Evolutionary conservation across 169 alveolate species (phyloP).

Genomic region (Plasmodium vivax): DNA sequence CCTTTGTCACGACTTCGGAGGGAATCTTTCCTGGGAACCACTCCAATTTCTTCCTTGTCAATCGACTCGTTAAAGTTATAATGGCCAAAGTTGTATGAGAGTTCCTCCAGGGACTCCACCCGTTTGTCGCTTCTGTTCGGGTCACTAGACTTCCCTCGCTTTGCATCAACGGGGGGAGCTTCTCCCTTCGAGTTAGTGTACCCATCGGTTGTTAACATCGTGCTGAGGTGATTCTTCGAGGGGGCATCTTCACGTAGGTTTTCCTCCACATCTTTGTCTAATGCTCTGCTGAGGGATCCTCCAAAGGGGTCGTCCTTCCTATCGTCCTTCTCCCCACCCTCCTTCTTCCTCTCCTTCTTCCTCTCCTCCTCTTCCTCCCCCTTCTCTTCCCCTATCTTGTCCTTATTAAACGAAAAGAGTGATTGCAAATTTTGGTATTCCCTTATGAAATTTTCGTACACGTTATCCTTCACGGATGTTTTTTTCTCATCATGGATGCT

Average conservation of each 20-base stretch:
- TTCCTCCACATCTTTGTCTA: neutral
- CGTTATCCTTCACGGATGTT: slow-evolving; percentile 34
- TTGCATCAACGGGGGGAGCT: neutral
- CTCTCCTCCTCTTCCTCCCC: neutral
- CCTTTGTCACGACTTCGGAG: neutral
- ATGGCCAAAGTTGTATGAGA: neutral
- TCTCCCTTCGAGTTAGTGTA: neutral
- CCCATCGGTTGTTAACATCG: neutral
- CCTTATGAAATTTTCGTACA: slow-evolving; percentile 57
- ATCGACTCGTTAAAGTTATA: neutral
- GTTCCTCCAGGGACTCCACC: neutral
- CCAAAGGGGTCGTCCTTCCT: neutral
- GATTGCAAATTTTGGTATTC: slow-evolving; percentile 65
- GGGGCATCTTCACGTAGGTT: neutral
- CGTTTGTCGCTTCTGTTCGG: neutral
- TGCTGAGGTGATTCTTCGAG: neutral
- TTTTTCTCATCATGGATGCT: neutral
- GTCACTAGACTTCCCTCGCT: neutral
- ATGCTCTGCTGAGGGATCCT: neutral
- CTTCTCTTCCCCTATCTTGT: neutral
- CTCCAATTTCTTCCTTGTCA: neutral
- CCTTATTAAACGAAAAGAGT: slow-evolving; percentile 32
- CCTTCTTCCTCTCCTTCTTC: neutral
- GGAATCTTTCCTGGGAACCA: neutral
- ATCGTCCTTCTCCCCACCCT: neutral